Conservation (phyloP, 2,329 filamentous ascomycete genomes). For the Aspergillus phoenicis region DNA sequence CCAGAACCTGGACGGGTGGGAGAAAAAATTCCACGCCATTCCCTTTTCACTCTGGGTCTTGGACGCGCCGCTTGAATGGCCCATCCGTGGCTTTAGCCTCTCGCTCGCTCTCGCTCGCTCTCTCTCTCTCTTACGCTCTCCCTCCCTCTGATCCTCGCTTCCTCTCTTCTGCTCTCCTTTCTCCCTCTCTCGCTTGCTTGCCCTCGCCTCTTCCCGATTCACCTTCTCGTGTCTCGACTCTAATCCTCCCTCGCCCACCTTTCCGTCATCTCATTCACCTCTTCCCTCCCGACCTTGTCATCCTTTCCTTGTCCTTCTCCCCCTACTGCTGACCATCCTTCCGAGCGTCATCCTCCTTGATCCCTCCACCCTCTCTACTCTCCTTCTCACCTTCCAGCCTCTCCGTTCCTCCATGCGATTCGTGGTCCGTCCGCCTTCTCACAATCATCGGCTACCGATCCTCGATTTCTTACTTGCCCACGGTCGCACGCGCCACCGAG, state of each 20-base stretch:
- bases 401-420: constrained; percentile 26
- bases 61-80: constrained; percentile 30
- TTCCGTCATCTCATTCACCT: constrained; percentile 17
- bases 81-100: constrained; percentile 29
- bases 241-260: constrained; percentile 13
- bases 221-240: constrained; percentile 13
- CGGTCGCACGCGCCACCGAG: constrained; percentile 30
- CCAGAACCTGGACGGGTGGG: constrained; percentile 19
- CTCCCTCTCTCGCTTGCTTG: constrained; percentile 11
- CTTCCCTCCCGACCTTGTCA: constrained; percentile 14
- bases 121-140: constrained; percentile 13
- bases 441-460: constrained; percentile 24
- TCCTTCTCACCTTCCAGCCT: neutral
- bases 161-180: constrained; percentile 17
- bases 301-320: constrained; percentile 12
- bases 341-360: constrained; percentile 8
- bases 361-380: constrained; percentile 1
- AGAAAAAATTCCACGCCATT: constrained; percentile 29
- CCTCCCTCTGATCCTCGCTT: constrained; percentile 15
- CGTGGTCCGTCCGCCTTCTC: constrained; percentile 23
- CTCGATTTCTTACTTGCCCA: constrained; percentile 25
- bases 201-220: constrained; percentile 2
- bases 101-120: constrained; percentile 16
- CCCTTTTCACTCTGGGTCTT: constrained; percentile 30
- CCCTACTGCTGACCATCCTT: constrained; percentile 8